Conservation (phyloP, 768 basidiomycete species). For the Sistotremastrum niveocremeum region DNA sequence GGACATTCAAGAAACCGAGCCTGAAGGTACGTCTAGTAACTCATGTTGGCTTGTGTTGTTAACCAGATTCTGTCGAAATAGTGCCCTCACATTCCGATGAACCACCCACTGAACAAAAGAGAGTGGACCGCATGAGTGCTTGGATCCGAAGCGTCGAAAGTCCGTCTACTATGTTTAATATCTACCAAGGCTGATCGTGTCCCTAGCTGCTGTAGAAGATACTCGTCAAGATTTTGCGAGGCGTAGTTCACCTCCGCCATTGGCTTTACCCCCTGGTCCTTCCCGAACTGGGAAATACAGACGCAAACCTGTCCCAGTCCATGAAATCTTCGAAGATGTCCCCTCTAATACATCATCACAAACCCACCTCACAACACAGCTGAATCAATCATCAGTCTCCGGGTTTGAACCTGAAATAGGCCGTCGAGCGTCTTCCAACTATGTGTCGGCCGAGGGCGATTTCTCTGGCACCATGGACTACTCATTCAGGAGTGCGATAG, state of each 20-base stretch:
- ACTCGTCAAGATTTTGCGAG: conserved; percentile 60
- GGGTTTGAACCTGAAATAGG: background rate
- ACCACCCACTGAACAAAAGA: conserved; percentile 37
- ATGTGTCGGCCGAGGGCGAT: no score
- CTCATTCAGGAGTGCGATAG: no score
- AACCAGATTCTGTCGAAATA: background rate
- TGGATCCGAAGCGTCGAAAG: conserved; percentile 82
- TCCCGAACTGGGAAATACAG: conserved; percentile 28
- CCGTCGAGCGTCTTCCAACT: no score
- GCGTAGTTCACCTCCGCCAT: conserved; percentile 39
- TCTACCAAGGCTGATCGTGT: background rate
- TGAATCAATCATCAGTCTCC: background rate
- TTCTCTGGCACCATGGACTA: no score
- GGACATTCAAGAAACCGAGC: no score
- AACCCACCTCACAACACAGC: background rate
- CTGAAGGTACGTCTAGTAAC: no score
- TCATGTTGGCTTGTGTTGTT: conserved; percentile 11
- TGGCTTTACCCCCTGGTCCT: conserved; percentile 46
- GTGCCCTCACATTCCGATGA: conserved; percentile 20
- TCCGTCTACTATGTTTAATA: conserved; percentile 24
- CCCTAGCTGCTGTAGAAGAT: conserved; percentile 66
- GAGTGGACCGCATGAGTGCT: conserved; percentile 55
- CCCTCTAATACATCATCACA: conserved; percentile 13
- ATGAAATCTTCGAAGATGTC: conserved; percentile 51
- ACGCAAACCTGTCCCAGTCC: conserved; percentile 29